Base-by-base conservation (phyloP, 176 grass and related monocot genomes). In the Puya raimondii region DNA sequence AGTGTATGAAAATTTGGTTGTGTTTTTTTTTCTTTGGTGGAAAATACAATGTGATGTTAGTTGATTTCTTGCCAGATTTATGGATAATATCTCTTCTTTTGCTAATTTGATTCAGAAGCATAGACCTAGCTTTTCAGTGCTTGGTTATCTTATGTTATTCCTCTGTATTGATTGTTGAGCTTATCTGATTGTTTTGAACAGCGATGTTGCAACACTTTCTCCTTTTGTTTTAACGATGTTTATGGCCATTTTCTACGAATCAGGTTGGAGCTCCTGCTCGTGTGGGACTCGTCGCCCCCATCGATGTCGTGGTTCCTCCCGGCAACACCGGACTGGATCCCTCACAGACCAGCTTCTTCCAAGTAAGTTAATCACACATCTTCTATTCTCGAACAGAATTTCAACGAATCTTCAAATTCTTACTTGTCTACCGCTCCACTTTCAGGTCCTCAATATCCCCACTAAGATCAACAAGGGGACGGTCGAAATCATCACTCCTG, bases 401-500 rank as follows among this genome's bases (percentile, higher is more conserved):
- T n/a, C 56, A 20, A 6, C 11, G 50, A 9, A n/a, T 53, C 1
- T 53, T 53, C 21, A 58, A 25, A 59, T 57, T 10, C 1, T 26
- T 23, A 42, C 33, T 12, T 74, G 9, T 1, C 22, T 64, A 72
- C 33, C 47, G 17, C 48, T 80, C 12, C 50, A 70, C 22, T 66
- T 78, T 76, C 73, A 92, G 90, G 90, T 94, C 51, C 83, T 94
- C 16, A 94, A 94, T 66, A 94, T 94, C 14, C 86, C 90, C 53
- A 94, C 90, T 48, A 94, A 94, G 64, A 94, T 94, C 78, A 94
- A 94, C 90, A 94, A 94, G 80, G 90, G 90, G 73, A 94, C 90
- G 9, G 90, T 94, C 0, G 90, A 94, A 77, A 94, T 94, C 59
- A 89, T 89, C 67, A 94, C 86, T 51, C 83, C 90, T 4, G 90